phyloP scores from a whole-genome alignment of 2,329 filamentous ascomycete species.

The Penicillium olsonii region DNA sequence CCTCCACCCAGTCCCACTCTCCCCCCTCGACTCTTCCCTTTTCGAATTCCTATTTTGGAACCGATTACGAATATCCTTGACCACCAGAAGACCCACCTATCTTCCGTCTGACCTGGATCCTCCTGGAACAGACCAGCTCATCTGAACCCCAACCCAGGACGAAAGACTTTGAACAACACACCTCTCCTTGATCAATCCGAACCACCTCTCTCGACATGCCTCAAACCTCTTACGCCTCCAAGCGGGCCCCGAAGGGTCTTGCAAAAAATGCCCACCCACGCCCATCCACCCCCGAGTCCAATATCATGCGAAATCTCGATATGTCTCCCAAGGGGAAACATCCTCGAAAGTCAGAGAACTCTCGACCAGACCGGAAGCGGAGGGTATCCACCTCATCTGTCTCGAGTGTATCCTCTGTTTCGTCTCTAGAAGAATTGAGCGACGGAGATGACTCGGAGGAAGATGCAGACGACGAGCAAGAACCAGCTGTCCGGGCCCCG shows the following conservation, averaged over 20 bases:
- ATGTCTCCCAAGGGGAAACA: constrained; percentile 24
- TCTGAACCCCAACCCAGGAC: constrained; percentile 1
- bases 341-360: constrained; percentile 29
- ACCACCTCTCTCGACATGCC: constrained; percentile 20
- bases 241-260: constrained; percentile 28
- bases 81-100: background rate
- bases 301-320: constrained; percentile 24
- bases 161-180: background rate
- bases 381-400: constrained; percentile 38
- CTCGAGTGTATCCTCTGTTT: constrained; percentile 41
- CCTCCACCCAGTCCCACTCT: constrained; percentile 16
- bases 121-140: background rate
- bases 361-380: constrained; percentile 34
- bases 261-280: constrained; percentile 26
- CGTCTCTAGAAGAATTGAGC: constrained; percentile 37
- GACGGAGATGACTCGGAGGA: constrained; percentile 42
- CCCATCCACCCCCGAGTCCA: constrained; percentile 26
- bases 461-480: constrained; percentile 47
- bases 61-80: background rate
- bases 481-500: constrained; percentile 44
- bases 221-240: constrained; percentile 29
- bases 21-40: constrained; percentile 11
- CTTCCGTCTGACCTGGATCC: background rate
- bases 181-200: background rate
- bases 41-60: constrained; percentile 2